Evolutionary conservation across 305 asterid genomes (phyloP).

Genomic region (Fraxinus xanthoxyloides): DNA sequence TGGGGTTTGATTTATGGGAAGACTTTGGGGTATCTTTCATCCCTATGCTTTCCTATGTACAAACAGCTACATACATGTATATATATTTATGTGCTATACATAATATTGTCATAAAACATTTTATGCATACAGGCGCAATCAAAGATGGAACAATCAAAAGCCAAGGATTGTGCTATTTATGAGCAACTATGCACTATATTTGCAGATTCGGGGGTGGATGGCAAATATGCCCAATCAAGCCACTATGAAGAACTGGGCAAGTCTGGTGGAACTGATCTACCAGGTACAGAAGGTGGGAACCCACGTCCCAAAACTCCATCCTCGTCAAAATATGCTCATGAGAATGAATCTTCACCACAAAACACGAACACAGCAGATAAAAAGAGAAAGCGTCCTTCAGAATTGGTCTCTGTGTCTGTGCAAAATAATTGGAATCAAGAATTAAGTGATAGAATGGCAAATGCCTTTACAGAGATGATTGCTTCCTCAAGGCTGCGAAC

Average conservation of each 20-base stretch:
- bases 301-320: conserved; percentile 44
- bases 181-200: conserved; percentile 75
- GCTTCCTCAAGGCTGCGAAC: conserved; percentile 54
- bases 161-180: conserved; percentile 76
- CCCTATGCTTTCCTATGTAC: conserved; percentile 8
- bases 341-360: conserved; percentile 40
- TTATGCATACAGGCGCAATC: conserved; percentile 52
- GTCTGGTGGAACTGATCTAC: conserved; percentile 29
- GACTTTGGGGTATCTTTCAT: conserved; percentile 60
- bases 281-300: conserved; percentile 37
- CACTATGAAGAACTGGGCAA: conserved; percentile 71
- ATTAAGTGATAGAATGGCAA: conserved; percentile 48
- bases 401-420: conserved; percentile 39
- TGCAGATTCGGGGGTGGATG: conserved; percentile 80
- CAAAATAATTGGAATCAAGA: conserved; percentile 49
- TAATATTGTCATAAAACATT: neutral
- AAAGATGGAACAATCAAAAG: conserved; percentile 62
- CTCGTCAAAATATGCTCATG: conserved; percentile 36
- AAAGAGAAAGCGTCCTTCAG: conserved; percentile 67
- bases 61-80: neutral
- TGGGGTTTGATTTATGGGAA: conserved; percentile 88
- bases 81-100: neutral
- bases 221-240: conserved; percentile 91
- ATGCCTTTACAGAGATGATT: conserved; percentile 58
- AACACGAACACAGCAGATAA: conserved; percentile 40